These are phyloP conservation scores for Wickerhamomyces bovis DNA, from an alignment of 805 yeast genomes.

Conservation along the genomic window DNA sequence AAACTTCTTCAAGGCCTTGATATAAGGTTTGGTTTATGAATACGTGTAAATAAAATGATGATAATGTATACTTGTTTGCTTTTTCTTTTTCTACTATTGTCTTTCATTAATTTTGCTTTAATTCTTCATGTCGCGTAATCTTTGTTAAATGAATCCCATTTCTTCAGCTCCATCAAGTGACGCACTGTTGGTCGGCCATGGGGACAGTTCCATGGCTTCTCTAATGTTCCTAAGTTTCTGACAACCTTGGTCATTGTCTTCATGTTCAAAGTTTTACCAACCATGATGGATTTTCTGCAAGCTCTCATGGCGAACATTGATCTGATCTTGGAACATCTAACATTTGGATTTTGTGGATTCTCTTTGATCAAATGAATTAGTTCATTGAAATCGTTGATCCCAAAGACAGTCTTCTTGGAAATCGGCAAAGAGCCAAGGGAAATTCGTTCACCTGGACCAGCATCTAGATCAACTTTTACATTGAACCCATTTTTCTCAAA, in stretches of 20 bases:
- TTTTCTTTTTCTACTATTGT: neutral
- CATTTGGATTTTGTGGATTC: slow-evolving; percentile 35
- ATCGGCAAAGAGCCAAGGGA: slow-evolving; percentile 60
- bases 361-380: slow-evolving; percentile 62
- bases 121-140: slow-evolving; percentile 32
- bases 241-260: slow-evolving; percentile 67
- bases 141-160: slow-evolving; percentile 37
- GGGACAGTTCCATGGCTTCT: slow-evolving; percentile 92
- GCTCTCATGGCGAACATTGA: slow-evolving; percentile 92
- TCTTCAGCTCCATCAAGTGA: slow-evolving; percentile 62
- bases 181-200: slow-evolving; percentile 98
- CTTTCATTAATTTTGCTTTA: neutral
- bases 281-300: slow-evolving; percentile 90
- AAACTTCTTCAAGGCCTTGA: slow-evolving; percentile 18
- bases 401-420: slow-evolving; percentile 65
- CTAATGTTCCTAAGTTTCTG: slow-evolving; percentile 57
- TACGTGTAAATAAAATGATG: slow-evolving; percentile 2
- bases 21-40: neutral
- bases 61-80: neutral
- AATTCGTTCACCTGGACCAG: slow-evolving; percentile 51
- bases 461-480: slow-evolving; percentile 42
- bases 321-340: slow-evolving; percentile 73
- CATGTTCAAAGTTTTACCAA: slow-evolving; percentile 63
- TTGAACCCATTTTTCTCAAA: slow-evolving; percentile 78
- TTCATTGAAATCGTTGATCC: slow-evolving; percentile 63